Conservation (phyloP, 2,329 filamentous ascomycete genomes). For the Botryosphaeria agaves region DNA sequence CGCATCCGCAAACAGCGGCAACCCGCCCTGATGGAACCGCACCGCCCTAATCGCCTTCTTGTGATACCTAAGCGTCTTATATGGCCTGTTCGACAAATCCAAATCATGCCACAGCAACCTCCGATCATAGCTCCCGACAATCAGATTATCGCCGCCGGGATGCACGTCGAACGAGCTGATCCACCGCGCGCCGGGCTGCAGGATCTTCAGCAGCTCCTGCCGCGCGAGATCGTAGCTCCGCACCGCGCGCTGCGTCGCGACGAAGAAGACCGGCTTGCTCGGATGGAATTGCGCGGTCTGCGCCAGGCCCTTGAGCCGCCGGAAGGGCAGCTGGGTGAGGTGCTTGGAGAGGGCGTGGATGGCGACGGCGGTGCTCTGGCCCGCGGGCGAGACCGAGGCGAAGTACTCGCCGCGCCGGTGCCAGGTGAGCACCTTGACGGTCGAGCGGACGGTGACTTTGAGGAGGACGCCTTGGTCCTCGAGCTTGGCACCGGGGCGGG, state of each 20-base stretch:
- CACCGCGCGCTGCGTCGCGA: constrained; percentile 86
- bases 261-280: constrained; percentile 80
- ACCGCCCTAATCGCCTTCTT: constrained; percentile 79
- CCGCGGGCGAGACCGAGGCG: constrained; percentile 70
- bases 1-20: constrained; percentile 82
- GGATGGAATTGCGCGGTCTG: constrained; percentile 94
- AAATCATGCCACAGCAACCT: constrained; percentile 93
- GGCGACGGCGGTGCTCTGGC: constrained; percentile 63
- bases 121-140: constrained; percentile 88
- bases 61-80: constrained; percentile 95
- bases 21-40: constrained; percentile 60
- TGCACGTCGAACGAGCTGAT: constrained; percentile 92
- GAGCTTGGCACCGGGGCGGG: constrained; percentile 55
- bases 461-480: constrained; percentile 65
- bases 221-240: constrained; percentile 85
- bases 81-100: constrained; percentile 75
- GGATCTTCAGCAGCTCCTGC: constrained; percentile 80
- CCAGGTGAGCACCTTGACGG: constrained; percentile 82
- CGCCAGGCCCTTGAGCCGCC: constrained; percentile 53
- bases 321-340: constrained; percentile 87
- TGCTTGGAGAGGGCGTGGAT: constrained; percentile 95
- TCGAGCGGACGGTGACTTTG: constrained; percentile 60
- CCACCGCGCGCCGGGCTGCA: constrained; percentile 87
- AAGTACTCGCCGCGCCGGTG: constrained; percentile 91
- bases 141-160: constrained; percentile 80